These are phyloP conservation scores for Pyricularia sp. DNA, from an alignment of 2,329 filamentous ascomycete genomes.

Conservation along the genomic window DNA sequence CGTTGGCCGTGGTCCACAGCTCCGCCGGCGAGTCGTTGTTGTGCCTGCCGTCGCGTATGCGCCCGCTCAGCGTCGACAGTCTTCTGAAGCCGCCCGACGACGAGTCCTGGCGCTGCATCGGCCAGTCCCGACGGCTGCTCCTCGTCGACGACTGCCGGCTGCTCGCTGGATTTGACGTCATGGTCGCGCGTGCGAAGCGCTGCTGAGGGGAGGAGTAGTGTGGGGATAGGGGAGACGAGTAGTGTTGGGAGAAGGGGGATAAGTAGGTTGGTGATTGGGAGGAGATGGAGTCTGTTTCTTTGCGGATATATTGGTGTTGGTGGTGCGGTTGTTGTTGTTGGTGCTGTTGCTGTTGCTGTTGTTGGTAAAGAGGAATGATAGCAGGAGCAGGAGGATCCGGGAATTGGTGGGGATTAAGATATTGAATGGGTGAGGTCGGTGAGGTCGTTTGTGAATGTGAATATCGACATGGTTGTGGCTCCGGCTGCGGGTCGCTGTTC, in stretches of 20 bases:
- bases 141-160: background rate
- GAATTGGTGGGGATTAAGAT: background rate
- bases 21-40: background rate
- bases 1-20: constrained; percentile 5
- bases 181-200: background rate
- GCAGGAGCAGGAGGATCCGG: background rate
- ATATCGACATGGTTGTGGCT: background rate
- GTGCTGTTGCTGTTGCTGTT: background rate
- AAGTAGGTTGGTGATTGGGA: background rate
- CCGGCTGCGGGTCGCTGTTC: background rate
- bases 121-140: background rate
- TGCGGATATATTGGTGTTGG: background rate
- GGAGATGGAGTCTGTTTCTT: background rate
- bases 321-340: background rate
- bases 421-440: background rate
- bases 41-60: background rate
- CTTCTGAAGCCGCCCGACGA: background rate
- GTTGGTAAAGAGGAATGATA: background rate
- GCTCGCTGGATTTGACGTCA: background rate
- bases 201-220: background rate
- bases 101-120: background rate
- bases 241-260: background rate
- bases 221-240: background rate
- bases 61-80: background rate
- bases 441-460: background rate